Evolutionary conservation across 495 filamentous ascomycete species (phyloP), one percentile per base, ranked within the genome.

Genomic region (Neurospora pannonica): DNA sequence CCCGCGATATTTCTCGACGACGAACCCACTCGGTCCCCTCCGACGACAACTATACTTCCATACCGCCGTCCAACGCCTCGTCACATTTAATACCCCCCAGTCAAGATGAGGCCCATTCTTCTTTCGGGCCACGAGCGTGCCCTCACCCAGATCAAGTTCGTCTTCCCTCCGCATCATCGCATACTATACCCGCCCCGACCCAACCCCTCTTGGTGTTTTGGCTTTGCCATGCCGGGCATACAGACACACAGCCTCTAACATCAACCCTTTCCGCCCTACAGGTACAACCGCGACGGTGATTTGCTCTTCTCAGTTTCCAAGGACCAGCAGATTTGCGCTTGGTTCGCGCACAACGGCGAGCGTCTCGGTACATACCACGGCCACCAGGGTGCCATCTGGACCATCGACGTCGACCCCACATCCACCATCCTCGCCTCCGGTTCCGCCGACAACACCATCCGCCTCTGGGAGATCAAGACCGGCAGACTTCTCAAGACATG

Each of bases 381-480:
- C 80, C 96, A 99, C 87, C 92, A 95, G 81, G 96, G 96, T 83
- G 97, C 96, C 75, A 91, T 99, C 83, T 99, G 96, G 96, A 97
- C 95, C 72, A 93, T 99, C 81, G 97, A 98, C 80, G 92, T 98
- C 76, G 94, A 97, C 87, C 94, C 96, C 76, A 96, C 94, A 79
- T 94, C 92, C 76, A 93, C 93, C 75, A 89, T 98, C 79, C 92
- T 98, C 81, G 96, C 95, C 74, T 96, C 93, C 71, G 96, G 96
- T 71, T 95, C 93, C 76, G 96, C 96, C 83, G 96, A 99, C 87
- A 98, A 98, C 87, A 97, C 96, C 21, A 94, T 98, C 80, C 91
- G 94, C 77, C 87, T 99, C 81, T 99, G 96, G 96, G 94, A 99
- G 81, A 89, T 98, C 80, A 92, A 93, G 88, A 93, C 93, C 38